Evolutionary conservation across 805 yeast species (phyloP), one percentile per base, ranked within the genome.

Genomic region (Kregervanrija delftensis): DNA sequence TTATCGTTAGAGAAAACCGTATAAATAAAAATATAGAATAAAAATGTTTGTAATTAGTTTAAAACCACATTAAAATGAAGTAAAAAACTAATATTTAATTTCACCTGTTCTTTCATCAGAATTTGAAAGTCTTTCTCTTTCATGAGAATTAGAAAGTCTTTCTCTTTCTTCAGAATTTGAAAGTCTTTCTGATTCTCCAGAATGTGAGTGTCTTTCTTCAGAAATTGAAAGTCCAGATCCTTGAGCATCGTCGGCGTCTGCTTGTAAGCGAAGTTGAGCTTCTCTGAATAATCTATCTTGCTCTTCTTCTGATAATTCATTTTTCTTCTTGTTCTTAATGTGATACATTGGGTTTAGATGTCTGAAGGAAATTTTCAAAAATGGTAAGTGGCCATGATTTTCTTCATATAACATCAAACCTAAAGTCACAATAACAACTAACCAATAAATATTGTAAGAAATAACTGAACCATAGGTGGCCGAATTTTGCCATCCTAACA

Each of bases 401-500:
- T 91, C 99, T 72, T 87, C 93, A 67, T 58, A 89, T 51, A 82
- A 67, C 88, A 91, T 78, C 54, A 82, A 65, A 13, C 59, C 42
- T 38, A 91, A 59, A 33, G 73, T 65, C 16, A 69, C 49, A 49
- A 84, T 83, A 44, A 88, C 62, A 35, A 67, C 64, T 44, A 90
- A 56, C 99, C 99, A 91, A 73, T 91, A 91, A 50, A 83, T 52
- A 69, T 88, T 89, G 73, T 91, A 91, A 40, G 90, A 78, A 43
- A 91, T 69, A 48, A 91, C 90, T 5, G 96, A 87, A 46, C 97
- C 96, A 62, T 86, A 77, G 53, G 96, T 88, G 48, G 96, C 98
- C 43, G 96, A 78, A 68, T 91, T 91, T 71, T 89, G 96, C 99
- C 99, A 91, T 50, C 98, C 99, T 51, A 91, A 72, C 46, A 91